Evolutionary conservation across 306 rosid species (phyloP).

Genomic region (Acacia melanoxylon): DNA sequence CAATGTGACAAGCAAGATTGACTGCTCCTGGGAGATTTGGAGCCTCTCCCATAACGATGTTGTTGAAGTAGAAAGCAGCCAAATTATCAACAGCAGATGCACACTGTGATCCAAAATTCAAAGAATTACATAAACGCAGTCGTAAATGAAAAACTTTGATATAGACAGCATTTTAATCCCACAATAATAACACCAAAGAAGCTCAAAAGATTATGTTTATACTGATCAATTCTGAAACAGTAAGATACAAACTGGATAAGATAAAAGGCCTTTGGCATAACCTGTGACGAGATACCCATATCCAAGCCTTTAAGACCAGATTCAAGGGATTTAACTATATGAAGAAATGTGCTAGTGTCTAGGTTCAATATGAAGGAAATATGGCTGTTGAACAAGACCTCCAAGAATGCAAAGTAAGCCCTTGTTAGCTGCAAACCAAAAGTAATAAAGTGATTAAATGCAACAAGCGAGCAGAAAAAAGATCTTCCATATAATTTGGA

Average conservation of each 20-base stretch:
- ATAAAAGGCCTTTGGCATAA: constrained; percentile 29
- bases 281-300: constrained; percentile 93
- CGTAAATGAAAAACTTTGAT: constrained; percentile 24
- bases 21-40: constrained; percentile 77
- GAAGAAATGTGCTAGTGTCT: constrained; percentile 84
- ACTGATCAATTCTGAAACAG: constrained; percentile 18
- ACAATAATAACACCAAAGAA: neutral
- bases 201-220: neutral
- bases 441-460: constrained; percentile 17
- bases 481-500: constrained; percentile 7
- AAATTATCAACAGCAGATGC: constrained; percentile 95
- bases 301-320: constrained; percentile 98
- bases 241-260: constrained; percentile 20
- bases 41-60: constrained; percentile 91
- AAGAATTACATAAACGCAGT: constrained; percentile 24
- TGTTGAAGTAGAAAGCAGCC: constrained; percentile 96
- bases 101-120: constrained; percentile 64
- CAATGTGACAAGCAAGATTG: constrained; percentile 83
- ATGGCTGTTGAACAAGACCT: constrained; percentile 91
- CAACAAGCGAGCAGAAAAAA: constrained; percentile 11
- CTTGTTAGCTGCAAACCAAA: constrained; percentile 73
- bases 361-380: constrained; percentile 73
- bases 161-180: neutral
- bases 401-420: constrained; percentile 95
- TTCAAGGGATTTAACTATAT: constrained; percentile 92